phyloP scores from a whole-genome alignment of 202 grass and related monocot genomes.

The Schoenoplectus tabernaemontani region DNA sequence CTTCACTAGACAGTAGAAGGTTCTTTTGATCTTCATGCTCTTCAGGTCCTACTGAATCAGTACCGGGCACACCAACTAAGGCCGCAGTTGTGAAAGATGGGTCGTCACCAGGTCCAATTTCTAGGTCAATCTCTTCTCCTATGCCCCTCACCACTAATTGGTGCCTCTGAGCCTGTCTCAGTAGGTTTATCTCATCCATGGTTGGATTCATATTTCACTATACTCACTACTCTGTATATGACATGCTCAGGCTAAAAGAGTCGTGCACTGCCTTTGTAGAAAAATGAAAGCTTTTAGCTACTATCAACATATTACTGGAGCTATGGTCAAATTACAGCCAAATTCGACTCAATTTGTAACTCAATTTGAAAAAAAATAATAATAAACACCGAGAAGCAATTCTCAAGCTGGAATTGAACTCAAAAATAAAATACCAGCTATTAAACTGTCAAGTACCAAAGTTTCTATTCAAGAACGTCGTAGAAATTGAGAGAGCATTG shows the following conservation, averaged over 20 bases:
- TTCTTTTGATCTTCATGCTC: slow-evolving; percentile 75
- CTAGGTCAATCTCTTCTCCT: slow-evolving; percentile 94
- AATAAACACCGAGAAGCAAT: background rate
- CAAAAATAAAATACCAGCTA: background rate
- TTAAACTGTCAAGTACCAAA: background rate
- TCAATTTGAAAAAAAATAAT: background rate
- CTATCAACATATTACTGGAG: slow-evolving; percentile 11
- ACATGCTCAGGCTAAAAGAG: background rate
- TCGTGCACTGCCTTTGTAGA: background rate
- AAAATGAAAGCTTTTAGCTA: background rate
- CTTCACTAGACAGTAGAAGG: slow-evolving; percentile 57
- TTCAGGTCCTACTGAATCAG: slow-evolving; percentile 32
- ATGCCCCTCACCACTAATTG: slow-evolving; percentile 76
- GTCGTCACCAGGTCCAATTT: slow-evolving; percentile 76
- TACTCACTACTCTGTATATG: background rate
- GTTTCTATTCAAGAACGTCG: background rate
- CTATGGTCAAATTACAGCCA: slow-evolving; percentile 3
- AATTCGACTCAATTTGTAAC: slow-evolving; percentile 5
- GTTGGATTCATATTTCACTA: slow-evolving; percentile 43
- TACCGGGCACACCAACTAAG: slow-evolving; percentile 42
- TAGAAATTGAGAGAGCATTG: background rate
- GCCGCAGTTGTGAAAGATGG: slow-evolving; percentile 57
- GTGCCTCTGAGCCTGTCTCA: slow-evolving; percentile 72
- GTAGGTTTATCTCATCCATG: slow-evolving; percentile 88
- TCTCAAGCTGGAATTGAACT: slow-evolving; percentile 4